Base-by-base conservation (phyloP, 2,329 filamentous ascomycete genomes). In the Trichocomaceae sp. region DNA sequence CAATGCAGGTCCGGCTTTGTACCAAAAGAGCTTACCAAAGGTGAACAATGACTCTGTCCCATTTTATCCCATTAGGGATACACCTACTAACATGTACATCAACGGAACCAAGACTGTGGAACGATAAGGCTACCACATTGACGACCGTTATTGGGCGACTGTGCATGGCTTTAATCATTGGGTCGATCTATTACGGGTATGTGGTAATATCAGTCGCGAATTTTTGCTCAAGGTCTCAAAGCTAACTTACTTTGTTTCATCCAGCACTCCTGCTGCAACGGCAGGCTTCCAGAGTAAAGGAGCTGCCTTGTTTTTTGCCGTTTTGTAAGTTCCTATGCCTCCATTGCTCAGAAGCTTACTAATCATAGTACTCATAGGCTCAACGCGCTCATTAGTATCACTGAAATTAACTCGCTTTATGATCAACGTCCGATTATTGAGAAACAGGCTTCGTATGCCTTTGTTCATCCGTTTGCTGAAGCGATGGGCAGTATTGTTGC, bases 391-490 rank as follows among this genome's bases (percentile, higher is more conserved):
- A 69, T 87, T 5, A 79, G 83, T 50, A 82, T 88, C 69, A 80
- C 83, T 0, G 86, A 85, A 77, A 95, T 96, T 67, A 77, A 95
- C 31, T 90, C 88, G 0, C 81, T 95, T 12, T 96, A 95, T 67
- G 83, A 88, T 12, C 90, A 96, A 81, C 85, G 91, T 35, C 87
- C 89, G 2, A 95, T 96, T 62, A 88, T 96, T 57, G 90, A 96
- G 67, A 96, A 96, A 69, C 91, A 96, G 64, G 77, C 80, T 50
- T 84, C 87, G 54, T 96, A 96, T 66, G 90, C 90, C 8, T 80
- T 96, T 20, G 95, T 96, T 62, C 91, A 95, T 67, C 90, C 92
- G 0, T 91, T 87, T 7, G 85, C 90, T 15, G 90, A 96, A 76
- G 89, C 90, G 13, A 79, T 90, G 55, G 84, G 88, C 0, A 92